phyloP scores from a whole-genome alignment of 768 basidiomycete species.

The Galerina sulciceps region DNA sequence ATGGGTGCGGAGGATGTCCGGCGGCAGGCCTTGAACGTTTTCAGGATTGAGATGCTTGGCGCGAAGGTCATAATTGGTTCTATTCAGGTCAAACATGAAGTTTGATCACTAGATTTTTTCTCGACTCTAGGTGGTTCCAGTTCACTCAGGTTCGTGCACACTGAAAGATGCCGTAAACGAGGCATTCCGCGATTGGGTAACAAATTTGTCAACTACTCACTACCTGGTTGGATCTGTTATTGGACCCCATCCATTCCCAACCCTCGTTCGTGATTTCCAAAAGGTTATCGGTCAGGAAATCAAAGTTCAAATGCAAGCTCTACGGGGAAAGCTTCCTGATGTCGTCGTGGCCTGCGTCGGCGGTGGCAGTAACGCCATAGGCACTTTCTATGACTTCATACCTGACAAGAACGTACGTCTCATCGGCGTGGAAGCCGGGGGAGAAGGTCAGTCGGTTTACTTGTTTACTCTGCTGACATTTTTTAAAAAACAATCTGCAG shows the following conservation, averaged over 20 bases:
- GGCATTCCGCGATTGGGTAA: slow-evolving; percentile 98
- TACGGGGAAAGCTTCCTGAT: slow-evolving; percentile 87
- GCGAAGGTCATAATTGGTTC: slow-evolving; percentile 60
- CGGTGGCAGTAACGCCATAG: slow-evolving; percentile 97
- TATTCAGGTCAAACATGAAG: no score
- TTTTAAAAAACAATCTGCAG: slow-evolving; percentile 47
- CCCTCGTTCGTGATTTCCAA: slow-evolving; percentile 98
- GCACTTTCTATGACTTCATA: slow-evolving; percentile 97
- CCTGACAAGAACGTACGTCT: slow-evolving; percentile 82
- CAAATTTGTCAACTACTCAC: slow-evolving; percentile 91
- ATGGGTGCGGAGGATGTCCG: slow-evolving; percentile 99
- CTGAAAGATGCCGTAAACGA: slow-evolving; percentile 99
- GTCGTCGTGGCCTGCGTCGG: slow-evolving; percentile 97
- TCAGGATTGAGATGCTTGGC: slow-evolving; percentile 97
- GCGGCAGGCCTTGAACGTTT: slow-evolving; percentile 95
- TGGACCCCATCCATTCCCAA: slow-evolving; percentile 98
- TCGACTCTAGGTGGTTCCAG: slow-evolving; percentile 80
- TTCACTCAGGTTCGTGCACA: slow-evolving; percentile 91
- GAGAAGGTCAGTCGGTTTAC: slow-evolving; percentile 68
- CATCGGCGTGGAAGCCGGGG: slow-evolving; percentile 96
- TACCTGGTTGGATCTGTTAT: slow-evolving; percentile 98
- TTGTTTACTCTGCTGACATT: no score
- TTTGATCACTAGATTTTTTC: not conserved
- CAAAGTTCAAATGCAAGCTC: slow-evolving; percentile 78
- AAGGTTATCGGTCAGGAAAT: slow-evolving; percentile 94